Conservation (phyloP, 768 basidiomycete genomes). For the Boletus eberwhitei region DNA sequence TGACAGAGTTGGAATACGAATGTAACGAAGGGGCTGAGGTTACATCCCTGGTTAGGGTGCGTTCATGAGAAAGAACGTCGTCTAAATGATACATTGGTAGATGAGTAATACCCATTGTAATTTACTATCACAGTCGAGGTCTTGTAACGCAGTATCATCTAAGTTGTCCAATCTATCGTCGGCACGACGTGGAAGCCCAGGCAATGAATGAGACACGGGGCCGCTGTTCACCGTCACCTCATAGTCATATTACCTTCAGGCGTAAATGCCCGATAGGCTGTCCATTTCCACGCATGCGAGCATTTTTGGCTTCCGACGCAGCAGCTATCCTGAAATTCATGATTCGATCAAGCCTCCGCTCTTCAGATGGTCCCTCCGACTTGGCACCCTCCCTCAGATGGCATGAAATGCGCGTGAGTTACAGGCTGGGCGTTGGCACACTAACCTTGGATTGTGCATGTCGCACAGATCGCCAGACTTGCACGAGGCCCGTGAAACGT, state of each 20-base stretch:
- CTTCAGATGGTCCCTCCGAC: background rate
- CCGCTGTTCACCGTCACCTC: background rate
- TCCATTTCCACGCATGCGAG: background rate
- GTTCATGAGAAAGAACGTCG: background rate
- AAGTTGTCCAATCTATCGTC: background rate
- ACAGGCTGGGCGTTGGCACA: background rate
- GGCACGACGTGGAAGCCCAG: background rate
- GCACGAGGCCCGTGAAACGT: conserved; percentile 8
- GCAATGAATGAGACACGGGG: background rate
- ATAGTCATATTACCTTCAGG: background rate
- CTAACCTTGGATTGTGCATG: background rate
- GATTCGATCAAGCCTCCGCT: background rate
- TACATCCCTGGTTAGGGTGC: background rate
- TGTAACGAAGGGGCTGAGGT: conserved; percentile 30
- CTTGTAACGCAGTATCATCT: background rate
- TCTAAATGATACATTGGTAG: background rate
- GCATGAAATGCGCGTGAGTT: background rate
- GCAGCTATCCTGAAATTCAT: background rate
- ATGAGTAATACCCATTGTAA: background rate
- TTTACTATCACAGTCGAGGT: too few species aligned
- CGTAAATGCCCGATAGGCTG: background rate
- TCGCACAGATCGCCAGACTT: background rate
- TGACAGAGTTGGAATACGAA: conserved; percentile 45
- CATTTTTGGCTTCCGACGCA: background rate
- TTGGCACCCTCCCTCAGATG: background rate